Conservation (phyloP, 768 basidiomycete genomes). For the Baorangia bicolor region DNA sequence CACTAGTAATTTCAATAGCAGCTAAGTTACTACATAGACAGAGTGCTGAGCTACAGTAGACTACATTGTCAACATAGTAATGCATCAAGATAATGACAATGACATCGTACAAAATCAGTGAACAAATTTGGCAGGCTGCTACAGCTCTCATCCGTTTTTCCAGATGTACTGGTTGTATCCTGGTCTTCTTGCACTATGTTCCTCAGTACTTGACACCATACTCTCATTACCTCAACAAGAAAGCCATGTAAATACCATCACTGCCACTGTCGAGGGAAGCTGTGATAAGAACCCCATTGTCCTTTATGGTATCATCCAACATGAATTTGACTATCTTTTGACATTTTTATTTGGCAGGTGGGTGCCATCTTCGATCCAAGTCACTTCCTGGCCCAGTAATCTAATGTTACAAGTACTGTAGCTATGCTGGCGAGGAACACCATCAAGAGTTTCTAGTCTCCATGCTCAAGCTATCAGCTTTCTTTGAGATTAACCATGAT, state of each 20-base stretch:
- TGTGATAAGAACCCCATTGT: slow-evolving; percentile 7
- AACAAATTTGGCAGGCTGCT: too few relatives aligned
- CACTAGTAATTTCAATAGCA: too few relatives aligned
- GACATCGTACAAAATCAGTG: too few relatives aligned
- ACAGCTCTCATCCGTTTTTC: too few relatives aligned
- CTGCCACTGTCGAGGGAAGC: background rate
- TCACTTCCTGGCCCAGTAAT: too few relatives aligned
- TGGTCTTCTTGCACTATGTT: background rate
- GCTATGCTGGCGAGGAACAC: slow-evolving; percentile 5
- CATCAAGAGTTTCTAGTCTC: slow-evolving; percentile 1
- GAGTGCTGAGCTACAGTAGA: too few relatives aligned
- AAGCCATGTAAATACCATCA: background rate
- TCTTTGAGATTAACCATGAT: slow-evolving; percentile 5
- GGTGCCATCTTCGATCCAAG: too few relatives aligned
- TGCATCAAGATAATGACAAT: too few relatives aligned
- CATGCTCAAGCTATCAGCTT: background rate
- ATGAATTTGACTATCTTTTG: slow-evolving; percentile 1
- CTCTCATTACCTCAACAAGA: background rate
- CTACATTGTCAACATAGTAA: too few relatives aligned
- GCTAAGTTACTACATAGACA: too few relatives aligned
- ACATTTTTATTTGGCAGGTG: too few relatives aligned
- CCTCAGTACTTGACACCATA: background rate
- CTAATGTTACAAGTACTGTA: background rate
- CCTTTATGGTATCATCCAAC: background rate
- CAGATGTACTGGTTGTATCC: background rate